Conservation (phyloP, 768 basidiomycete species). For the Hirschioporus abietinus region DNA sequence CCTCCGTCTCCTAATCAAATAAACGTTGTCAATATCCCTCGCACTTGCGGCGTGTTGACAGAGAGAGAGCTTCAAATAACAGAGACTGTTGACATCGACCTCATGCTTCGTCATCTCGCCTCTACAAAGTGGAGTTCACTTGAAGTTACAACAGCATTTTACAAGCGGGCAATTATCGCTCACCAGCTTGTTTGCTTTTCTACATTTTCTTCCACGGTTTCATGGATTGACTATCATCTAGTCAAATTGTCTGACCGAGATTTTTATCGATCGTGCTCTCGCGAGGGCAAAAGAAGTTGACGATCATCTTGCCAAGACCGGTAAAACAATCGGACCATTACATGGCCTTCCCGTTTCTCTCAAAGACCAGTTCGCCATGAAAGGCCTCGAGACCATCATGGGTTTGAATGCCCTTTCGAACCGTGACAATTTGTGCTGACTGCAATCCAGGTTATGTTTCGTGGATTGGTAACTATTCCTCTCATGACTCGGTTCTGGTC, state of each 20-base stretch:
- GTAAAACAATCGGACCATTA: constrained; percentile 40
- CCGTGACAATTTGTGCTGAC: not conserved
- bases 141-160: constrained; percentile 38
- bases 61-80: constrained; percentile 58
- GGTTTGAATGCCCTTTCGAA: constrained; percentile 22
- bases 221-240: not conserved
- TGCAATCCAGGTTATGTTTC: constrained; percentile 42
- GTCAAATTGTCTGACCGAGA: constrained; percentile 54
- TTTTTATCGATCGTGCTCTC: constrained; percentile 50
- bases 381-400: constrained; percentile 58
- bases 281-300: constrained; percentile 46
- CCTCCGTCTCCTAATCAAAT: constrained; percentile 40
- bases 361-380: constrained; percentile 52
- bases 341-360: constrained; percentile 39
- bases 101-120: constrained; percentile 49
- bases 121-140: constrained; percentile 53
- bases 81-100: constrained; percentile 41
- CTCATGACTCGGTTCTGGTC: constrained; percentile 45
- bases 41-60: constrained; percentile 52
- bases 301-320: constrained; percentile 37
- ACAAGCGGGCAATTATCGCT: constrained; percentile 45
- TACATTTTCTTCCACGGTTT: not conserved
- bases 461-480: constrained; percentile 44
- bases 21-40: constrained; percentile 52
- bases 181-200: constrained; percentile 37